Conservation (phyloP, 2,329 filamentous ascomycete genomes). For the Apiospora pterosperma region DNA sequence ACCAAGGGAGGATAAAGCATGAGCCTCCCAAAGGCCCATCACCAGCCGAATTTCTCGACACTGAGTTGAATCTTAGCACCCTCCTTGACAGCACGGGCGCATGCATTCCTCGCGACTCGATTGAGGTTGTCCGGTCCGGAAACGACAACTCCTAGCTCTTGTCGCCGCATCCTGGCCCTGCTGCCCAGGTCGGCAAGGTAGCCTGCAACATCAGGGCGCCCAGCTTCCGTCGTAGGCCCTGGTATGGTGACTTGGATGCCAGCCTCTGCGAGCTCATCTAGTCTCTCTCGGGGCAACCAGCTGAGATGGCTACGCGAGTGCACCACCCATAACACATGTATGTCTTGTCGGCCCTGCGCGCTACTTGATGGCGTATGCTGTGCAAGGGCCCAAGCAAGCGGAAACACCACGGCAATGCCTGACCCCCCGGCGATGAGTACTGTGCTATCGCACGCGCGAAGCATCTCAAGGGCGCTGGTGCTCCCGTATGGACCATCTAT, state of each 20-base stretch:
- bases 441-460: constrained; percentile 44
- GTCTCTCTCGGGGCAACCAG: constrained; percentile 49
- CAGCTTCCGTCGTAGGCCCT: constrained; percentile 48
- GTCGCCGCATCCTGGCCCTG: constrained; percentile 18
- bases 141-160: constrained; percentile 49
- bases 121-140: constrained; percentile 63
- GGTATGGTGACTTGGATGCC: constrained; percentile 53
- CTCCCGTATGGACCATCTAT: constrained; percentile 67
- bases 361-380: constrained; percentile 9
- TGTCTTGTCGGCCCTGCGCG: constrained; percentile 23
- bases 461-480: constrained; percentile 48
- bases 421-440: constrained; percentile 61
- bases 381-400: constrained; percentile 52
- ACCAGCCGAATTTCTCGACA: constrained; percentile 70
- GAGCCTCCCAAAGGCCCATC: background rate
- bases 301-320: constrained; percentile 47
- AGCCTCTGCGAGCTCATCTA: constrained; percentile 44
- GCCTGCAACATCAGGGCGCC: constrained; percentile 48
- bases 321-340: constrained; percentile 58
- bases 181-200: constrained; percentile 37
- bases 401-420: constrained; percentile 62
- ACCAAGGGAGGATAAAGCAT: no score
- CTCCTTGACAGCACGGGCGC: constrained; percentile 42
- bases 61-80: constrained; percentile 49
- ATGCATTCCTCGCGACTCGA: constrained; percentile 55